A percentile compares a stretch with the other conserved stretches of the same genome.
These are phyloP conservation scores for Colletotrichum higginsianum DNA, from an alignment of 2,329 filamentous ascomycete species.

Conservation along the genomic window DNA sequence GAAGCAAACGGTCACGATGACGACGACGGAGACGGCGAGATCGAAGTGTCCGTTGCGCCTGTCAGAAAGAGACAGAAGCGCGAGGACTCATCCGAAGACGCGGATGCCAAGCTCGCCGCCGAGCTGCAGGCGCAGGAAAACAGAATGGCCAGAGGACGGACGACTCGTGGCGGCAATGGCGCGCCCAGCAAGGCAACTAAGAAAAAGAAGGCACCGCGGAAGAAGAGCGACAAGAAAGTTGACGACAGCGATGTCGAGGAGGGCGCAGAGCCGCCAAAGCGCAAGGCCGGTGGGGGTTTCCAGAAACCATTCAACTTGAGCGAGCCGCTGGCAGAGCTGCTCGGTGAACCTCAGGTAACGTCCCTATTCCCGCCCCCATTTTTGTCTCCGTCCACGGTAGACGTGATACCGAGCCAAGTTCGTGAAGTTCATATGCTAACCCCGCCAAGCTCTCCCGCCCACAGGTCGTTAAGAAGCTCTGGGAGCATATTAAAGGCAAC, in stretches of 20 bases:
- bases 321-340: conserved; percentile 76
- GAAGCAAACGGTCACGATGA: conserved; percentile 53
- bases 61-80: conserved; percentile 78
- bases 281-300: conserved; percentile 92
- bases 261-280: conserved; percentile 73
- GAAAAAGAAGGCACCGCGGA: conserved; percentile 77
- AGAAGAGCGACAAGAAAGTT: conserved; percentile 84
- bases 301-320: conserved; percentile 88
- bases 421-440: conserved; percentile 43
- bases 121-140: conserved; percentile 95
- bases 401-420: too few relatives aligned
- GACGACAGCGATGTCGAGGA: conserved; percentile 85
- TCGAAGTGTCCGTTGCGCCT: conserved; percentile 63
- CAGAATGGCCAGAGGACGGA: conserved; percentile 73
- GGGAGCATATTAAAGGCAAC: conserved; percentile 92
- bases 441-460: conserved; percentile 83
- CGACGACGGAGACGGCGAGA: conserved; percentile 57
- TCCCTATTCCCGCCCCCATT: conserved; percentile 1
- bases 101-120: conserved; percentile 89
- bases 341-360: conserved; percentile 76
- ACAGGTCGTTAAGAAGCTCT: conserved; percentile 96
- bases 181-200: conserved; percentile 71
- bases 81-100: conserved; percentile 73
- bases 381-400: not conserved
- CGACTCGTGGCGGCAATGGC: conserved; percentile 80